Conservation (phyloP, 2,329 filamentous ascomycete species). For the Macrophomina pseudophaseolina region DNA sequence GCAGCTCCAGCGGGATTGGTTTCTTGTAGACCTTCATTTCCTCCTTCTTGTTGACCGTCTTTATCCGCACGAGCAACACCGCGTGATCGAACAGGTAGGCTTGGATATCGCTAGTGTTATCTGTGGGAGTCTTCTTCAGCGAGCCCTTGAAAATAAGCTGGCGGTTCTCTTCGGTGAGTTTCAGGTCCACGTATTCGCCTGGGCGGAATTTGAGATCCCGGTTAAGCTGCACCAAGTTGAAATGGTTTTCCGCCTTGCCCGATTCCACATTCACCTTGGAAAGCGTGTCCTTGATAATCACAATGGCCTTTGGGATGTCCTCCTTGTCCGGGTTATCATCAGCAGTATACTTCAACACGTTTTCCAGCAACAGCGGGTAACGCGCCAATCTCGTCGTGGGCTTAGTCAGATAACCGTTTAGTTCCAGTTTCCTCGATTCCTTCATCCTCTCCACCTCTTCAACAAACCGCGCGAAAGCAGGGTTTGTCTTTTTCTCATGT, state of each 20-base stretch:
- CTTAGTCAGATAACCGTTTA: conserved; percentile 97
- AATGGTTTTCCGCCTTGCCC: conserved; percentile 96
- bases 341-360: conserved; percentile 88
- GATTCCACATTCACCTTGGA: conserved; percentile 91
- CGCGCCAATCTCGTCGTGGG: conserved; percentile 93
- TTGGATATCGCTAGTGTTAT: conserved; percentile 81
- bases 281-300: conserved; percentile 83
- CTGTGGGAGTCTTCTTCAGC: conserved; percentile 89
- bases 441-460: conserved; percentile 96
- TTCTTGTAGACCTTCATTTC: conserved; percentile 94
- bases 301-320: conserved; percentile 88
- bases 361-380: conserved; percentile 90
- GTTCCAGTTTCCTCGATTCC: conserved; percentile 92
- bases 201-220: conserved; percentile 89
- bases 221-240: conserved; percentile 91
- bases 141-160: conserved; percentile 93
- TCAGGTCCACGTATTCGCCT: conserved; percentile 89
- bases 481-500: conserved; percentile 87
- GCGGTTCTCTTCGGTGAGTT: conserved; percentile 89
- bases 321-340: conserved; percentile 88
- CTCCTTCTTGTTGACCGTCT: conserved; percentile 89
- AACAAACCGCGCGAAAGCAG: conserved; percentile 85
- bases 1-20: conserved; percentile 90
- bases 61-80: conserved; percentile 86
- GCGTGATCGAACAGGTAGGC: conserved; percentile 97